These are phyloP conservation scores for Dictyostelium discoideum DNA, from an alignment of 78 protist genomes.

Conservation along the genomic window dicty_2.7 NC_007091.3:1218001-1218500, in stretches of 20 bases:
- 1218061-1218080: background rate
- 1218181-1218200: background rate
- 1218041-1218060: background rate
- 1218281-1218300: too few species aligned
- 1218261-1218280: too few species aligned
- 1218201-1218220: too few species aligned
- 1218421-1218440: background rate
- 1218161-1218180: conserved; percentile 20
- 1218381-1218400: conserved; percentile 19
- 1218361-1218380: conserved; percentile 20
- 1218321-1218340: background rate
- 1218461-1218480: conserved; percentile 1
- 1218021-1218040: background rate
- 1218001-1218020: background rate
- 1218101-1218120: background rate
- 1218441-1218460: background rate
- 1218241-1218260: too few species aligned
- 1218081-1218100: background rate
- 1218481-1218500: conserved; percentile 6
- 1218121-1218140: background rate
- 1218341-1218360: conserved; percentile 52
- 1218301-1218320: too few species aligned
- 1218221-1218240: too few species aligned
- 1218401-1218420: conserved; percentile 14
- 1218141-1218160: conserved; percentile 5